A percentile compares a stretch with the other conserved stretches of the same genome.
Conservation (phyloP, 176 grass and related monocot species). For the Calamus simplicifolius region DNA sequence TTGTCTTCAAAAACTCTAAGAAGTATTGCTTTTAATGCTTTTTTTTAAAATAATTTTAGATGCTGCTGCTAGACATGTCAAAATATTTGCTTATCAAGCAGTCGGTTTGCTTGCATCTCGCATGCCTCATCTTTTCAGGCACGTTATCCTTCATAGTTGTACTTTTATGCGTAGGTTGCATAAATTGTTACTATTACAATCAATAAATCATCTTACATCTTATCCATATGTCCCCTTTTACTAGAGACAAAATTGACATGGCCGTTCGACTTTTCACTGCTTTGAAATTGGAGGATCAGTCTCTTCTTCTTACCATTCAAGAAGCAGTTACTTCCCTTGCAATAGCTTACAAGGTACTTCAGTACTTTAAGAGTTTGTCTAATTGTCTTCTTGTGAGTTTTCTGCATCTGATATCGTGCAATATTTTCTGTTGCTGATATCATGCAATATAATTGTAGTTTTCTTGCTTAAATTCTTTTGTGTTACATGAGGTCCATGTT, state of each 20-base stretch:
- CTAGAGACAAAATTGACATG: conserved; percentile 91
- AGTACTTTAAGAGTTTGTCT: no score
- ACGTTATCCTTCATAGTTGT: conserved; percentile 10
- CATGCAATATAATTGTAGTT: no score
- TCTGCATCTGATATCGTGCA: no score
- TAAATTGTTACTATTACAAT: conserved; percentile 8
- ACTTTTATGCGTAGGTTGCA: conserved; percentile 4
- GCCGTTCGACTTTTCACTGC: conserved; percentile 76
- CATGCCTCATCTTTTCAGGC: conserved; percentile 94
- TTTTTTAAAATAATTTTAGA: conserved; percentile 23
- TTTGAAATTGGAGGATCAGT: conserved; percentile 82
- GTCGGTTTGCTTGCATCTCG: conserved; percentile 91
- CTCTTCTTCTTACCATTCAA: conserved; percentile 64
- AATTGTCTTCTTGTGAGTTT: no score
- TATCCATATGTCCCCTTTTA: conserved; percentile 17
- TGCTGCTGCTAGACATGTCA: conserved; percentile 48
- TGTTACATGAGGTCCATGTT: no score
- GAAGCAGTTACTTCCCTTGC: conserved; percentile 79
- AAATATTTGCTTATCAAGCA: conserved; percentile 88
- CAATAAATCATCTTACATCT: no score
- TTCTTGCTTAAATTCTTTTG: no score
- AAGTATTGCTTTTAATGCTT: no score
- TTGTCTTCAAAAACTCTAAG: neutral
- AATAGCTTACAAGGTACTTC: conserved; percentile 72
- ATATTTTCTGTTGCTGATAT: no score